Evolutionary conservation across 371 early-diverging fungal genomes (phyloP), one percentile per base, ranked within the genome.

Genomic region (Mucor piriformis): DNA sequence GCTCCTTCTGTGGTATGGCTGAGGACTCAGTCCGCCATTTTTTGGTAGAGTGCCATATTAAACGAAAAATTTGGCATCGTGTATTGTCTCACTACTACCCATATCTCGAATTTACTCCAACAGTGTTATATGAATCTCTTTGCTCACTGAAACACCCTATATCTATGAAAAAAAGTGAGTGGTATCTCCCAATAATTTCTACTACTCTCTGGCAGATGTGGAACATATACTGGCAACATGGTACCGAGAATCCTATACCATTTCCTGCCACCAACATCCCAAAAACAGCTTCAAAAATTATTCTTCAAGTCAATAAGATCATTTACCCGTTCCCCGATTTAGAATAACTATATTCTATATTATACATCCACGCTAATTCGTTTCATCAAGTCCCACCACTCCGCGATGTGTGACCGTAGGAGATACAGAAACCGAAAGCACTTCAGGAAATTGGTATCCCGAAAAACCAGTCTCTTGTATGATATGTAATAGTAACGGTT

Each of bases 401-500:
- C n/a, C n/a, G n/a, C n/a, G n/a, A 6, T 6, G 23, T 46, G 46
- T 51, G 16, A 59, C 6, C 6, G 10, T 6, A 2, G 20, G 21
- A n/a, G 43, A n/a, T 3, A 4, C 46, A 8, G 24, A 11, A 12
- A 24, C 13, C n/a, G 20, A 6, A 29, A 7, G 13, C 16, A 16
- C 7, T 4, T 25, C 6, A 49, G 50, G 50, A 13, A n/a, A 20
- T 0, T 4, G 32, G 11, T 34, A 50, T 10, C 50, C 50, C 2
- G 18, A 6, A 20, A 50, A 35, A 7, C 16, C 2, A 1, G 12
- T 0, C 3, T 50, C 50, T 13, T 50, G 50, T 5, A 48, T 0
- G 2, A 47, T 61, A 3, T 21, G 16, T 21, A 29, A 7, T 5
- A 49, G 25, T 3, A 66, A 52, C 0, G 63, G 66, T 34, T 61